These are phyloP conservation scores for Saccharum officinarum DNA, from an alignment of 176 grass and related monocot genomes.

Conservation along the genomic window DNA sequence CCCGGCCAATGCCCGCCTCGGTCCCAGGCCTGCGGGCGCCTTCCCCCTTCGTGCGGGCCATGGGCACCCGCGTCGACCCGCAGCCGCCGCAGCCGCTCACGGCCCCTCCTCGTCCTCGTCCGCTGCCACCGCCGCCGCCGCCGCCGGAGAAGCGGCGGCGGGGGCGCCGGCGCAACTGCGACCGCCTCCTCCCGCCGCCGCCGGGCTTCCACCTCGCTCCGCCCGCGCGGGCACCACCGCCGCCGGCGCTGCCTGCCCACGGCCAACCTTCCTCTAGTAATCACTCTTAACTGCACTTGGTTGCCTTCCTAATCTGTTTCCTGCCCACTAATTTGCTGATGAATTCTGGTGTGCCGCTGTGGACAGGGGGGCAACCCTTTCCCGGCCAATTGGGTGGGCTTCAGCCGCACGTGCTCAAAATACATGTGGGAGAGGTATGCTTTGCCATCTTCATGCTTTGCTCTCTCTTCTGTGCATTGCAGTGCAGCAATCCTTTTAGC, in stretches of 20 bases:
- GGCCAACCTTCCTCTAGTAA: not conserved
- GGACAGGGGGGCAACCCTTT: slow-evolving; percentile 14
- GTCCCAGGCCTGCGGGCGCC: slow-evolving; percentile 39
- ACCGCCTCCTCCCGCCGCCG: slow-evolving; percentile 32
- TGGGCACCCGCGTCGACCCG: slow-evolving; percentile 50
- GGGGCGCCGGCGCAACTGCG: slow-evolving; percentile 39
- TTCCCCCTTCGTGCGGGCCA: slow-evolving; percentile 52
- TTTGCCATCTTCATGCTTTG: not conserved
- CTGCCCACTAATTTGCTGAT: not conserved
- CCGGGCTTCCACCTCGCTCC: slow-evolving; percentile 18
- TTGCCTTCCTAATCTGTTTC: too few species aligned
- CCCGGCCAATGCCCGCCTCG: not conserved
- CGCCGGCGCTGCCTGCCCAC: slow-evolving; percentile 10
- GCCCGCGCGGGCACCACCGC: not conserved
- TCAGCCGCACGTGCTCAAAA: slow-evolving; percentile 44
- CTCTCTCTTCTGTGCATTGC: not conserved
- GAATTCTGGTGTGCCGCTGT: not conserved
- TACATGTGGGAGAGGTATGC: slow-evolving; percentile 45
- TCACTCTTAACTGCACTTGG: not conserved
- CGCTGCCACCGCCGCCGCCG: not conserved
- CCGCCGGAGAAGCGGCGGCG: slow-evolving; percentile 13
- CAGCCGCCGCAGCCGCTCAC: slow-evolving; percentile 25
- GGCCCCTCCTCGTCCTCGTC: not conserved
- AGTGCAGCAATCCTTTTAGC: not conserved
- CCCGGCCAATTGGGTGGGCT: slow-evolving; percentile 16